Evolutionary conservation across 805 yeast species (phyloP).

Genomic region (Candida parachauliodes): DNA sequence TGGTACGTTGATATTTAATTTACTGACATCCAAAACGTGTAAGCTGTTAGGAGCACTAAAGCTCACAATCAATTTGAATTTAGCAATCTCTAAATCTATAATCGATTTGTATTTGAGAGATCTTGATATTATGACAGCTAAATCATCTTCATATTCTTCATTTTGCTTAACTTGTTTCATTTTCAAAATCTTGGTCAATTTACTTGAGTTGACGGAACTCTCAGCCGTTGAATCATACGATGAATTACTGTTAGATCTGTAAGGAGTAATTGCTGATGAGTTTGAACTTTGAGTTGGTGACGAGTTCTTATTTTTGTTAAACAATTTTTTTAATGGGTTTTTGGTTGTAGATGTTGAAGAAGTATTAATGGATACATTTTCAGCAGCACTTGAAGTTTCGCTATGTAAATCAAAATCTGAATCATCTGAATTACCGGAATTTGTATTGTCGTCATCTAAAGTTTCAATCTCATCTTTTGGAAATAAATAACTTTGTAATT

Average conservation of each 20-base stretch:
- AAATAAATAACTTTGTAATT: slow-evolving; percentile 64
- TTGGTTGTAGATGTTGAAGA: background rate
- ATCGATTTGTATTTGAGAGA: slow-evolving; percentile 41
- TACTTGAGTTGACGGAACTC: slow-evolving; percentile 2
- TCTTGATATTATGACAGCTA: slow-evolving; percentile 34
- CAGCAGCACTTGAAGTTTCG: slow-evolving; percentile 2
- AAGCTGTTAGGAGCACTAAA: slow-evolving; percentile 71
- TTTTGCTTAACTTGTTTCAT: background rate
- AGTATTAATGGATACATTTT: background rate
- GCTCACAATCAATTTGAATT: slow-evolving; percentile 53
- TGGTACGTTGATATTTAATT: slow-evolving; percentile 67
- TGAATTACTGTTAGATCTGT: background rate
- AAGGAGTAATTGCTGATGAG: background rate
- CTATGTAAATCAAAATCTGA: slow-evolving; percentile 2
- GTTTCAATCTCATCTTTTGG: slow-evolving; percentile 40
- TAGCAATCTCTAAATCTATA: slow-evolving; percentile 31
- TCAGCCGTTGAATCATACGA: slow-evolving; percentile 5
- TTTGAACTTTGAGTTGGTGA: slow-evolving; percentile 3
- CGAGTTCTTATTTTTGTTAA: slow-evolving; percentile 6
- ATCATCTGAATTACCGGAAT: slow-evolving; percentile 2
- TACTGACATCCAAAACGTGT: slow-evolving; percentile 72
- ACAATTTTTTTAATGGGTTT: slow-evolving; percentile 13
- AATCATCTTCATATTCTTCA: slow-evolving; percentile 24
- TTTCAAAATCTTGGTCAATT: slow-evolving; percentile 2
- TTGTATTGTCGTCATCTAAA: background rate